Evolutionary conservation across 2,329 filamentous ascomycete species (phyloP), one percentile per base, ranked within the genome.

Genomic region (Monilinia aucupariae): DNA sequence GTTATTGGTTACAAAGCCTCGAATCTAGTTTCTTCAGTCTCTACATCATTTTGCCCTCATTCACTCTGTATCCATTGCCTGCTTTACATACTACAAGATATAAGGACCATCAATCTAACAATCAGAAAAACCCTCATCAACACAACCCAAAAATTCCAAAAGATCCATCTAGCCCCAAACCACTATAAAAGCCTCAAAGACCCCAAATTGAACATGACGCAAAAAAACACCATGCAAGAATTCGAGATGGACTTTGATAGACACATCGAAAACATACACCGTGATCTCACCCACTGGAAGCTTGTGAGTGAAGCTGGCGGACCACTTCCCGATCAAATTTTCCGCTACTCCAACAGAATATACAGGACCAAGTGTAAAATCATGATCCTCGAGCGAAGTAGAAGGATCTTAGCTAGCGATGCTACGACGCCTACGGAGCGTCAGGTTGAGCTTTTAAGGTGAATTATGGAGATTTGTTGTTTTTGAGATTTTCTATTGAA

Each of bases 391-490:
- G n/a, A 39, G 13, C 15, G 51, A 8, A 39, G 13, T 7, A 53
- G 15, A 39, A 8, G 13, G 13, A n/a, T 25, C 3, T 3, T 53
- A 17, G n/a, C 34, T 9, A 13, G n/a, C 12, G 17, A 20, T 22
- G 17, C 3, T 1, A 17, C 13, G 1, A 25, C 9, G 3, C 12
- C 22, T 1, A 2, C 7, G 2, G 32, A 17, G 2, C 4, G 8
- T 4, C 13, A 25, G 39, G 51, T 9, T 6, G 3, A 53, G 32
- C 34, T 53, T 22, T 10, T 39, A 8, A 39, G 34, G 34, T 25
- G 9, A 2, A 13, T 43, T n/a, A 4, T 20, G 2, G 5, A 7
- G 15, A 39, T 39, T 39, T 15, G 37, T 43, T 17, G n/a, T n/a
- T n/a, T 9, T 25, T 25, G 4, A 25, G 22, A 13, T 45, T 4